Evolutionary conservation across 2,329 filamentous ascomycete species (phyloP).

Genomic region (Penicillium palitans): DNA sequence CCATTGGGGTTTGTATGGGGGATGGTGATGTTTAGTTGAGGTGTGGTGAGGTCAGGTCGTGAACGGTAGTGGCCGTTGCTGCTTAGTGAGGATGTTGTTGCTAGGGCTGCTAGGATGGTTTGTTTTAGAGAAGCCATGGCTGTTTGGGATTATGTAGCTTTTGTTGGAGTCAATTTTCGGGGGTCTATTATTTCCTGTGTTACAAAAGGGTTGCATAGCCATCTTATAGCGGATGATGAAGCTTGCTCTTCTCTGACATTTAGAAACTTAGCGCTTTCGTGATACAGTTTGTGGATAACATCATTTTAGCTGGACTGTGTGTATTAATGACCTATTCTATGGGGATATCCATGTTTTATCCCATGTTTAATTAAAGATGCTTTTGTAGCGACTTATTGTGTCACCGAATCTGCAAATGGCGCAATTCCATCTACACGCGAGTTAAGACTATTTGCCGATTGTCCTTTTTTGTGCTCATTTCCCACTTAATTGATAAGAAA

Average conservation of each 20-base stretch:
- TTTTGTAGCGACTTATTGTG: background rate
- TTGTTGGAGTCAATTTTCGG: background rate
- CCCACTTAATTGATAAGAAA: background rate
- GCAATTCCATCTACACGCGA: background rate
- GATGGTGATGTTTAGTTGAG: constrained; percentile 30
- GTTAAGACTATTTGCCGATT: background rate
- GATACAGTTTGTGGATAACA: background rate
- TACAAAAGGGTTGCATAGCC: background rate
- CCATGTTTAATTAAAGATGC: background rate
- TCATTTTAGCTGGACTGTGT: background rate
- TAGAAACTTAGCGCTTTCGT: background rate
- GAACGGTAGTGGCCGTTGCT: background rate
- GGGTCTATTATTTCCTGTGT: no score
- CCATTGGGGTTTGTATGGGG: constrained; percentile 25
- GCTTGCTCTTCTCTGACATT: background rate
- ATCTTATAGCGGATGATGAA: background rate
- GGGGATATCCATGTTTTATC: background rate
- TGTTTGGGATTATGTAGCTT: no score
- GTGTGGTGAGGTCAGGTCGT: constrained; percentile 1
- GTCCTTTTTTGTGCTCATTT: background rate
- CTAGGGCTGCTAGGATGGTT: background rate
- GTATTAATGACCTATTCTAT: no score
- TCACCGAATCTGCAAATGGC: background rate
- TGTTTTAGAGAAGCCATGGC: background rate
- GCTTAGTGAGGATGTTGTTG: background rate